phyloP scores from a whole-genome alignment of 1,139 yeast genomes.

The Sugiyamaella grinbergsii region DNA sequence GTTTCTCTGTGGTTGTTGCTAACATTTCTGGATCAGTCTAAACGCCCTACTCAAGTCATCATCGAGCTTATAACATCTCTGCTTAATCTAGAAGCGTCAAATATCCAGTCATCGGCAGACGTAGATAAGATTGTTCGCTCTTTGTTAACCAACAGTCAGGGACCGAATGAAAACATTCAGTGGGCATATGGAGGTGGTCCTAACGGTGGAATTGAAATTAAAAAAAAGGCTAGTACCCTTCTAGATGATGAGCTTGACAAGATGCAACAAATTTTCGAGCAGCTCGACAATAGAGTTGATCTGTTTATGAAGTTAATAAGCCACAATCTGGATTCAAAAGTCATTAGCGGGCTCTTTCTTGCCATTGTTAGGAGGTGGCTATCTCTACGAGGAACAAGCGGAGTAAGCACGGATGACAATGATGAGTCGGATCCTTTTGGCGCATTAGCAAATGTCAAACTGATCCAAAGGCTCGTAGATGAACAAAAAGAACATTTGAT shows the following conservation, averaged over 20 bases:
- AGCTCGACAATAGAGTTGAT: conserved; percentile 56
- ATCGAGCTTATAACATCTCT: conserved; percentile 27
- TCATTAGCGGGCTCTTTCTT: conserved; percentile 55
- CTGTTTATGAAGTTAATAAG: conserved; percentile 52
- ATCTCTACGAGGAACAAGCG: conserved; percentile 32
- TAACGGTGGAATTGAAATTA: conserved; percentile 58
- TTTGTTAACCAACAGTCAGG: conserved; percentile 47
- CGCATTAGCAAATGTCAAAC: conserved; percentile 60
- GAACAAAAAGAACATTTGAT: conserved; percentile 63
- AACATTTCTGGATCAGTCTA: conserved; percentile 50
- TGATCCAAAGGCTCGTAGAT: conserved; percentile 64
- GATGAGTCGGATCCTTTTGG: conserved; percentile 55
- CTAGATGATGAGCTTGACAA: conserved; percentile 16
- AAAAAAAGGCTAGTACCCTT: conserved; percentile 17
- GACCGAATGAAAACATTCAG: conserved; percentile 27
- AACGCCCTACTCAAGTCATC: conserved; percentile 43
- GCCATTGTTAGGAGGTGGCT: conserved; percentile 63
- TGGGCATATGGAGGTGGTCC: conserved; percentile 60
- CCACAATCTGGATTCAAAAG: conserved; percentile 50
- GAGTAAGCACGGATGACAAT: conserved; percentile 23
- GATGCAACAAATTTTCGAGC: conserved; percentile 41
- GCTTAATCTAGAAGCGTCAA: conserved; percentile 10
- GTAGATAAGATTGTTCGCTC: conserved; percentile 48
- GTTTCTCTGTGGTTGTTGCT: conserved; percentile 61
- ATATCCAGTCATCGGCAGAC: conserved; percentile 1